Percentiles rank a stretch among this genome's conserved stretches.
Conservation (phyloP, 305 asterid genomes). For the Fraxinus greggii region DNA sequence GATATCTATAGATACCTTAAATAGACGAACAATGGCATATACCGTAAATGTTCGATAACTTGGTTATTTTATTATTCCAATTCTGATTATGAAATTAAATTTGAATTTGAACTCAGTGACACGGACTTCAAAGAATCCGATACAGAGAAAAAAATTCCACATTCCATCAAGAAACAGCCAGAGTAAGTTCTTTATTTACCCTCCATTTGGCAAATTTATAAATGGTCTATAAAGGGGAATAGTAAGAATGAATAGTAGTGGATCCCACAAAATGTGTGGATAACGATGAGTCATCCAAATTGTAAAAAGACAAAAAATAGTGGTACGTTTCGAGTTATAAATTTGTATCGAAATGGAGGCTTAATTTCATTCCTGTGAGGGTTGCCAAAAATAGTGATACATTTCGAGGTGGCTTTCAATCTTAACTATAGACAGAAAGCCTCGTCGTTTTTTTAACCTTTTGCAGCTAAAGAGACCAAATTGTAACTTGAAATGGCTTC, state of each 20-base stretch:
- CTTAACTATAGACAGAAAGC: background rate
- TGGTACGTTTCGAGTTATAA: background rate
- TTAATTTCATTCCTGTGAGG: background rate
- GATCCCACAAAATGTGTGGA: background rate
- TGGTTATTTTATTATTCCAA: background rate
- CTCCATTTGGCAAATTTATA: background rate
- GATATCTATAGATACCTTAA: background rate
- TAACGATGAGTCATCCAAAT: background rate
- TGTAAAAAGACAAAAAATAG: background rate
- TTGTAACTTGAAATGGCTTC: background rate
- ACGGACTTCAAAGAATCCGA: conserved; percentile 28
- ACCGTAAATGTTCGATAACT: background rate
- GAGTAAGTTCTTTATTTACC: conserved; percentile 43
- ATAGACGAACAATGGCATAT: background rate
- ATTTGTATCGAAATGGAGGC: background rate
- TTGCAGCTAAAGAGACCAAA: no score
- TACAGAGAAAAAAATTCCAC: conserved; percentile 33
- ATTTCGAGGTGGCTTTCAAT: background rate
- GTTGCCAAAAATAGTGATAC: background rate
- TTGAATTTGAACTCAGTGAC: conserved; percentile 27
- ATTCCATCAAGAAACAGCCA: conserved; percentile 28
- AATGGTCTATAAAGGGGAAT: background rate
- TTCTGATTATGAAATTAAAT: conserved; percentile 16
- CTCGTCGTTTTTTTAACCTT: background rate
- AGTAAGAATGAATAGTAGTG: background rate